These are phyloP conservation scores for Parasarocladium wereldwijsianum DNA, from an alignment of 2,329 filamentous ascomycete genomes.

Conservation along the genomic window DNA sequence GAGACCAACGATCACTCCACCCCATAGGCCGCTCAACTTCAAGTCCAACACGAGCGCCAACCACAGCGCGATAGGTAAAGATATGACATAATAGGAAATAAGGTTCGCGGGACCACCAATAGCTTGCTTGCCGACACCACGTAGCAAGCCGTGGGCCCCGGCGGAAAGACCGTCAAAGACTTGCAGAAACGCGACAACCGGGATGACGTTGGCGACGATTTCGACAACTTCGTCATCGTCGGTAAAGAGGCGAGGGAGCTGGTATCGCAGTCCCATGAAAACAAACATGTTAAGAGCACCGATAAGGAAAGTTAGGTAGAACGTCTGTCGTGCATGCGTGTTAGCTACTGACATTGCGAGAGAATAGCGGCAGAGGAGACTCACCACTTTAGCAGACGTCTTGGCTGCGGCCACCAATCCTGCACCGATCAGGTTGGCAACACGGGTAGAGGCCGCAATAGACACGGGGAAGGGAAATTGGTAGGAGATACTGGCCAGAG, in stretches of 20 bases:
- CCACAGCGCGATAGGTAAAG: conserved; percentile 68
- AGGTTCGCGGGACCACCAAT: conserved; percentile 84
- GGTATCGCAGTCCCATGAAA: conserved; percentile 51
- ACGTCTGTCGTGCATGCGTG: conserved; percentile 25
- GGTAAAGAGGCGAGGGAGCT: conserved; percentile 70
- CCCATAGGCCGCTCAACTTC: conserved; percentile 72
- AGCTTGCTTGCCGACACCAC: conserved; percentile 77
- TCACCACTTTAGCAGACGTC: conserved; percentile 61
- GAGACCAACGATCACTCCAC: conserved; percentile 60
- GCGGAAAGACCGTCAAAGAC: conserved; percentile 72
- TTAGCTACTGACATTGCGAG: conserved; percentile 4
- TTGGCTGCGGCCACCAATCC: conserved; percentile 68
- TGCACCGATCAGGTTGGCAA: conserved; percentile 86
- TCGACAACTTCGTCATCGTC: conserved; percentile 53
- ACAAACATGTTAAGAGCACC: conserved; percentile 66
- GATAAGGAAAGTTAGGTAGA: conserved; percentile 52
- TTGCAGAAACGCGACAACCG: conserved; percentile 77
- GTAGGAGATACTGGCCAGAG: conserved; percentile 66
- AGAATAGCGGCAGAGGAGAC: no score
- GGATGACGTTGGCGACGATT: conserved; percentile 56
- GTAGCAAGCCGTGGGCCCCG: conserved; percentile 69
- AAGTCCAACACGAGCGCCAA: conserved; percentile 64
- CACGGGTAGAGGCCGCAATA: conserved; percentile 74
- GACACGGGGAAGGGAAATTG: conserved; percentile 74
- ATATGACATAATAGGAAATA: conserved; percentile 73